Conservation (phyloP, 2,329 filamentous ascomycete species). For the Diaporthe caulivora region DNA sequence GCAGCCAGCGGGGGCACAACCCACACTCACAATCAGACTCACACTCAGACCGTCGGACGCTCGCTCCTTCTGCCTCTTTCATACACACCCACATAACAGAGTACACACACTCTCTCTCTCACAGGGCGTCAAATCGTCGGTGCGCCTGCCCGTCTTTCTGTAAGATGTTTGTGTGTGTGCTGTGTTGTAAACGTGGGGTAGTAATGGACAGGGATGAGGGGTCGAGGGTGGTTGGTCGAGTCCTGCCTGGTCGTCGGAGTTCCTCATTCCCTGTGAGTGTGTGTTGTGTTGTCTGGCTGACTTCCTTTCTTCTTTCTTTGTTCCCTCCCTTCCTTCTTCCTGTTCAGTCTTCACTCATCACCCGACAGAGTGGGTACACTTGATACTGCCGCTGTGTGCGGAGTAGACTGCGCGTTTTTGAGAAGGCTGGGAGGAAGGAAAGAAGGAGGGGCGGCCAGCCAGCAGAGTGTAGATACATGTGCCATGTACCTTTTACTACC, state of each 20-base stretch:
- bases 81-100: background rate
- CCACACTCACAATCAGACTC: background rate
- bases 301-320: background rate
- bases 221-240: slow-evolving; percentile 6
- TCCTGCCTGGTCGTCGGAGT: background rate
- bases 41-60: background rate
- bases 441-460: no score
- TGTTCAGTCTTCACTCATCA: no score
- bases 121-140: background rate
- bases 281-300: slow-evolving; percentile 1
- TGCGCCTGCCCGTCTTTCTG: background rate
- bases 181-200: slow-evolving; percentile 31
- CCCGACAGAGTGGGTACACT: background rate
- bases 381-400: no score
- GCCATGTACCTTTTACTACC: no score
- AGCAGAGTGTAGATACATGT: no score
- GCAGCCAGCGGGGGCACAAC: slow-evolving; percentile 20
- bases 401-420: no score
- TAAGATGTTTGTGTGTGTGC: background rate
- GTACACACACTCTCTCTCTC: background rate
- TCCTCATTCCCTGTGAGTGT: background rate
- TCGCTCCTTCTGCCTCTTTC: no score
- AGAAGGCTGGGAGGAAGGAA: no score
- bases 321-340: no score
- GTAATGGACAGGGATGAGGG: slow-evolving; percentile 18